A percentile compares a stretch with the other conserved stretches of the same genome.
Evolutionary conservation across 805 yeast genomes (phyloP).

Genomic region (Komagataella pastoris): DNA sequence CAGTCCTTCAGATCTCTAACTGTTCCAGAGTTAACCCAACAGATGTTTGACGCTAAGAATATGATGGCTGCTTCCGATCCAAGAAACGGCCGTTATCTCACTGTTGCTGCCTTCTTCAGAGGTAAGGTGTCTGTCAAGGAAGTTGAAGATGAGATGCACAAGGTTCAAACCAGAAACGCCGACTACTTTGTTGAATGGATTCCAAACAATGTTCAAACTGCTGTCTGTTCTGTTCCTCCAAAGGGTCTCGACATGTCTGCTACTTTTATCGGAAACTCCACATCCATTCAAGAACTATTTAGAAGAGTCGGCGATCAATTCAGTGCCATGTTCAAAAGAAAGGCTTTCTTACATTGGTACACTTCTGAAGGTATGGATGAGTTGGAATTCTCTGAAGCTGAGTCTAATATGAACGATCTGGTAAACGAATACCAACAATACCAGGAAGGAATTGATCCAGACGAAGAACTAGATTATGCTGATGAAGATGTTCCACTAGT

Average conservation of each 20-base stretch:
- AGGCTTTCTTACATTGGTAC: constrained; percentile 95
- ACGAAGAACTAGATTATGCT: constrained; percentile 59
- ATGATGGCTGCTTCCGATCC: constrained; percentile 97
- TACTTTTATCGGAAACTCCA: constrained; percentile 86
- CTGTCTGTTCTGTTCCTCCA: constrained; percentile 87
- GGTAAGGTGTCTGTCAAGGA: constrained; percentile 89
- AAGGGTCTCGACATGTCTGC: constrained; percentile 79
- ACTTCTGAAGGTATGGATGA: constrained; percentile 95
- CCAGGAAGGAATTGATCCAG: constrained; percentile 72
- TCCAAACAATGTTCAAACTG: constrained; percentile 89
- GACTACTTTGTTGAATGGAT: constrained; percentile 91
- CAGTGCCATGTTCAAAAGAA: constrained; percentile 84
- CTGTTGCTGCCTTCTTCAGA: constrained; percentile 90
- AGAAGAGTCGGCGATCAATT: constrained; percentile 84
- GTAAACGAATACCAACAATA: constrained; percentile 87
- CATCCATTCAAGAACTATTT: constrained; percentile 85
- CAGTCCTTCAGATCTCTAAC: constrained; percentile 73
- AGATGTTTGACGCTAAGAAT: constrained; percentile 82
- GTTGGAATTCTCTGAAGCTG: constrained; percentile 89
- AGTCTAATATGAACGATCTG: constrained; percentile 79
- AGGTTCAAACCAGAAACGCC: constrained; percentile 70
- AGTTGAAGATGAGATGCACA: constrained; percentile 87
- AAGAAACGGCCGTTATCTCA: constrained; percentile 77
- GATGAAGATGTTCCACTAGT: constrained; percentile 26
- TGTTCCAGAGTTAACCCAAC: constrained; percentile 88